Evolutionary conservation across 2,329 filamentous ascomycete species (phyloP).

Genomic region (Verticillium alfalfae): DNA sequence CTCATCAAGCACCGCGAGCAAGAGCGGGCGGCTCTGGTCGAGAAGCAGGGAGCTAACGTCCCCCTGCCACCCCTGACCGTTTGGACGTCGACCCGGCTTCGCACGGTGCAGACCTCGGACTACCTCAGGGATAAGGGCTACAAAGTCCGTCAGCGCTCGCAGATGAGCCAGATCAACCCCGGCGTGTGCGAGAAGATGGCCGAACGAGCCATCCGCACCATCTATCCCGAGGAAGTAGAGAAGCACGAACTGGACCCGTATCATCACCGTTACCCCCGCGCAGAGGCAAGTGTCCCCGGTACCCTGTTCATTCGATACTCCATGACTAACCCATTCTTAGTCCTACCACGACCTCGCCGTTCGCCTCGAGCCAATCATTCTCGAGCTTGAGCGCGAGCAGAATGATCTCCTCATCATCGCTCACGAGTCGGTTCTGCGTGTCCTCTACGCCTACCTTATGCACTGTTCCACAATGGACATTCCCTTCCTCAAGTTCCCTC

Average conservation of each 20-base stretch:
- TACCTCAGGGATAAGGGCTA: constrained; percentile 75
- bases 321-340: constrained; percentile 34
- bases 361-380: constrained; percentile 92
- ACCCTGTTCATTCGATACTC: background rate
- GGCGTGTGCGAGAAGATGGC: constrained; percentile 94
- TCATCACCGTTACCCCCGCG: constrained; percentile 90
- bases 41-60: constrained; percentile 60
- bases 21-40: constrained; percentile 66
- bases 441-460: constrained; percentile 97
- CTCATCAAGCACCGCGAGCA: constrained; percentile 78
- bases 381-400: constrained; percentile 93
- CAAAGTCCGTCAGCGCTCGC: constrained; percentile 83
- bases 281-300: constrained; percentile 57
- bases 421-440: constrained; percentile 94
- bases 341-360: constrained; percentile 99
- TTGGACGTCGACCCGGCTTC: constrained; percentile 89
- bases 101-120: constrained; percentile 86
- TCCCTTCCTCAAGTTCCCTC: constrained; percentile 85
- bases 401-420: constrained; percentile 98
- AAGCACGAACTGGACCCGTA: constrained; percentile 96
- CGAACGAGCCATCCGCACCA: constrained; percentile 70
- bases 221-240: constrained; percentile 85
- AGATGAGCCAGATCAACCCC: constrained; percentile 96
- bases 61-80: constrained; percentile 77
- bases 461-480: constrained; percentile 95